Conservation (phyloP, 495 filamentous ascomycete genomes). For the Zalerion maritima region DNA sequence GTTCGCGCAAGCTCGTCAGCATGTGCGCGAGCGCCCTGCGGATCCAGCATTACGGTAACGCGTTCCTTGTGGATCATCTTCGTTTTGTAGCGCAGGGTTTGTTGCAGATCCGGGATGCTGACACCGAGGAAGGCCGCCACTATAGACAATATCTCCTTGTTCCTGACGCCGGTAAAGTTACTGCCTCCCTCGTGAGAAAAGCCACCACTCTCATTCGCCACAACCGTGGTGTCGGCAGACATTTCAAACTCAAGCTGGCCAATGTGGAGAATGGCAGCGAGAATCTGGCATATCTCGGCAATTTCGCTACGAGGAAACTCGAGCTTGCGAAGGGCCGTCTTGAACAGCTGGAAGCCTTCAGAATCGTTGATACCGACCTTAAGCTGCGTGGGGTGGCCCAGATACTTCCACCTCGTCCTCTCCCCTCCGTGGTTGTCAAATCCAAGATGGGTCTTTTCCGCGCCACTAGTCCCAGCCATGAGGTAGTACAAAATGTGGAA, state of each 20-base stretch:
- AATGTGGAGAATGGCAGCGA: constrained; percentile 85
- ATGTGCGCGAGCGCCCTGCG: constrained; percentile 73
- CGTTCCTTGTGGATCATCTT: constrained; percentile 89
- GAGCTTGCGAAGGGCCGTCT: constrained; percentile 82
- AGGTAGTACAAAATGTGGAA: constrained; percentile 96
- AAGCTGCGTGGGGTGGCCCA: constrained; percentile 90
- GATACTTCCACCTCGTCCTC: constrained; percentile 81
- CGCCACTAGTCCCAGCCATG: constrained; percentile 75
- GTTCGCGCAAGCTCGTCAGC: constrained; percentile 89
- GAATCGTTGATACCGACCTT: constrained; percentile 93
- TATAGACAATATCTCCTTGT: constrained; percentile 76
- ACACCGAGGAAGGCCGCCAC: constrained; percentile 89
- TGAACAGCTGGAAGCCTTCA: constrained; percentile 95
- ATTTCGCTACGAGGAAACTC: constrained; percentile 90
- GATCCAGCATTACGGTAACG: constrained; percentile 94
- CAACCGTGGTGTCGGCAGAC: constrained; percentile 58
- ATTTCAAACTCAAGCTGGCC: constrained; percentile 87
- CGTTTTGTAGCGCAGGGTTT: constrained; percentile 81
- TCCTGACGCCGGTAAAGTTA: constrained; percentile 70
- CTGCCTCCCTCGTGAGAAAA: constrained; percentile 92
- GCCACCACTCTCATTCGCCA: constrained; percentile 83
- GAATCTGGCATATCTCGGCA: constrained; percentile 86
- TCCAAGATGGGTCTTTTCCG: constrained; percentile 80
- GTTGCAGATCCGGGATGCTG: constrained; percentile 62
- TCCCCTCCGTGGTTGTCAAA: constrained; percentile 51